Base-by-base conservation (phyloP, 148 eudicot species). In the Diospyros kaki region DNA sequence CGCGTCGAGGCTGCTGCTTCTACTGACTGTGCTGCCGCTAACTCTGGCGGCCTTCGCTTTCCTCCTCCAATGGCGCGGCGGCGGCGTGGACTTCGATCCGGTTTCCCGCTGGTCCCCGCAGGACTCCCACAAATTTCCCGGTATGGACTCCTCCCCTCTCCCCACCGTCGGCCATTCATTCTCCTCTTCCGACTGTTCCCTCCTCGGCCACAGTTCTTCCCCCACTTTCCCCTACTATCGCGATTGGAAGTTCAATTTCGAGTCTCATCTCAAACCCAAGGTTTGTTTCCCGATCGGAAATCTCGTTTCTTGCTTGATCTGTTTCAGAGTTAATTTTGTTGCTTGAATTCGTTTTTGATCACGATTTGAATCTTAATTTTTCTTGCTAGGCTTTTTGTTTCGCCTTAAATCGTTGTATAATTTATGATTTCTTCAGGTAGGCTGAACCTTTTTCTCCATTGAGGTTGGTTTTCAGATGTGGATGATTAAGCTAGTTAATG, bases 21-120 rank as follows among this genome's bases (percentile, higher is more conserved):
- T 94, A 48, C 89, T 94, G 38, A 89, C 97, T 9, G 74, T 86
- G 45, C 89, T 94, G 52, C 97, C 96, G 1, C 84, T 94, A 58
- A 79, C 98, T 0, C 93, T 94, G 39, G 97, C 98, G 2, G 74
- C 86, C 71, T 89, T 89, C 76, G 98, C 98, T 4, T 94, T 94
- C 67, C 58, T 86, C 73, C 93, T 94, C 46, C 98, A 94, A 76
- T 94, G 98, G 98, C 92, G 97, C 10, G 90, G 90, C 13, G 98
- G 98, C 13, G 96, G 87, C 60, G 81, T 90, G 14, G 84, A 86
- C 28, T 28, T 28, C 58, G 97, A 94, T 80, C 97, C 96, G 4
- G 75, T 84, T n/a, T 72, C 92, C 0, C 89, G 90, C 2, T 90
- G 90, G 86, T 88, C 95, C 5, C 87, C 95, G 7, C 90, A 89